These are phyloP conservation scores for Tubosaeta sp. DNA, from an alignment of 768 basidiomycete genomes.

Conservation along the genomic window DNA sequence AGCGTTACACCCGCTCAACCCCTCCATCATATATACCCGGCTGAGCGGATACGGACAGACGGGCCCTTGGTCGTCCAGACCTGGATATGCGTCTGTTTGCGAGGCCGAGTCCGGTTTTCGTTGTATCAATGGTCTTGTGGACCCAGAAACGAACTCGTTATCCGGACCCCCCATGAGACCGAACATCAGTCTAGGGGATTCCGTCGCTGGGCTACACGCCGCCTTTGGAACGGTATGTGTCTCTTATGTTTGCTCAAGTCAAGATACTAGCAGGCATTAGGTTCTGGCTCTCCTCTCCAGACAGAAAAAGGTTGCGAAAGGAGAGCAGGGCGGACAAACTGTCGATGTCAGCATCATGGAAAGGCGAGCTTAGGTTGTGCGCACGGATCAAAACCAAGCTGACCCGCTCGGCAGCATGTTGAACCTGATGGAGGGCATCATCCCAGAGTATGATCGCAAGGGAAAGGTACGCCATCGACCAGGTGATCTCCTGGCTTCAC, in stretches of 20 bases:
- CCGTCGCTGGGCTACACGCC: slow-evolving; percentile 66
- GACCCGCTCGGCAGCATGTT: slow-evolving; percentile 48
- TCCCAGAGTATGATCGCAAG: slow-evolving; percentile 72
- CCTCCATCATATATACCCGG: slow-evolving; percentile 86
- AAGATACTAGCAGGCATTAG: slow-evolving; percentile 25
- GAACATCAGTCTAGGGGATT: slow-evolving; percentile 70
- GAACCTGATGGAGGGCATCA: slow-evolving; percentile 73
- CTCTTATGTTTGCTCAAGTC: not conserved
- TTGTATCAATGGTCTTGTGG: slow-evolving; percentile 65
- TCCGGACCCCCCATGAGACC: slow-evolving; percentile 64
- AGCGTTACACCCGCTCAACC: slow-evolving; percentile 66
- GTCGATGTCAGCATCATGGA: slow-evolving; percentile 79
- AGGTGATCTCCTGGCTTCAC: not conserved
- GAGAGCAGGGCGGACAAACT: slow-evolving; percentile 39
- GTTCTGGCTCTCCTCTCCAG: slow-evolving; percentile 57
- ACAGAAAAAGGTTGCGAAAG: slow-evolving; percentile 31
- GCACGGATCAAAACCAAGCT: not conserved
- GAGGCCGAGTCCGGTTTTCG: slow-evolving; percentile 74
- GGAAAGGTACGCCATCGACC: slow-evolving; percentile 43
- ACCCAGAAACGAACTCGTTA: slow-evolving; percentile 47
- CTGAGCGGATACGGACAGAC: slow-evolving; percentile 75
- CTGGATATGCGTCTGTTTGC: slow-evolving; percentile 71
- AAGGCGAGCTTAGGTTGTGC: slow-evolving; percentile 37
- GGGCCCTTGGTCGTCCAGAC: slow-evolving; percentile 66
- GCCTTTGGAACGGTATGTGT: slow-evolving; percentile 65